phyloP scores from a whole-genome alignment of 2,329 filamentous ascomycete genomes.

The Penicillium thymicola region DNA sequence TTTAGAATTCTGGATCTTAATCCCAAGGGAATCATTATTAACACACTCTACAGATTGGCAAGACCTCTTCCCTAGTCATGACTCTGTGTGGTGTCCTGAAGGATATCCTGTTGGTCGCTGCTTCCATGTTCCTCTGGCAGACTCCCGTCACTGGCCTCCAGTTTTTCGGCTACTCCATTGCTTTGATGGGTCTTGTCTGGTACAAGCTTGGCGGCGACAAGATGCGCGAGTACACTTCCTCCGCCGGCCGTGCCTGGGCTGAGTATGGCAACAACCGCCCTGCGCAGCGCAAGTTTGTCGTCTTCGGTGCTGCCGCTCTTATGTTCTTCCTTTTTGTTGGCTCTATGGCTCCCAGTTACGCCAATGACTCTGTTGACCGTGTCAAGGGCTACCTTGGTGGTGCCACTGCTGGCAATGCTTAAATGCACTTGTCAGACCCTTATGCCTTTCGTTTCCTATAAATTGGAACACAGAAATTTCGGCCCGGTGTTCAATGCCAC shows the following conservation, averaged over 20 bases:
- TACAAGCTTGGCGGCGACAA: constrained; percentile 73
- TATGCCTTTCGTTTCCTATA: neutral
- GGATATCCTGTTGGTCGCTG: constrained; percentile 76
- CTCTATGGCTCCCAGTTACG: constrained; percentile 54
- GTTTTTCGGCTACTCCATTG: constrained; percentile 73
- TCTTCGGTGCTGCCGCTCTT: constrained; percentile 63
- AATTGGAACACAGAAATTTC: neutral
- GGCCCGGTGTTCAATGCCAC: neutral
- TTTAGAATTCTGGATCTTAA: too few species aligned
- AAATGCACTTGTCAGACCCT: constrained; percentile 12
- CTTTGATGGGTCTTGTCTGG: constrained; percentile 62
- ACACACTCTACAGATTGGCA: constrained; percentile 64
- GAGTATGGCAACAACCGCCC: constrained; percentile 79
- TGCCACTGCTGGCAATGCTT: constrained; percentile 32
- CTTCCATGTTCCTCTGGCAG: constrained; percentile 74
- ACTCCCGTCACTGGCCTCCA: constrained; percentile 69
- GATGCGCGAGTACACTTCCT: constrained; percentile 72
- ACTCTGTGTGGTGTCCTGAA: constrained; percentile 84
- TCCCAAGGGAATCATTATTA: neutral
- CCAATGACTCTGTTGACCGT: constrained; percentile 33
- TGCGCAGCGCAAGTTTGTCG: constrained; percentile 70
- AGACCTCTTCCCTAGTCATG: constrained; percentile 81
- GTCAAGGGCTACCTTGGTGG: constrained; percentile 39
- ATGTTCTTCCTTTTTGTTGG: constrained; percentile 70
- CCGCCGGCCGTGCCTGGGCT: constrained; percentile 74